A percentile compares a stretch with the other conserved stretches of the same genome.
Conservation (phyloP, 2,329 filamentous ascomycete species). For the Diaporthe ilicicola region DNA sequence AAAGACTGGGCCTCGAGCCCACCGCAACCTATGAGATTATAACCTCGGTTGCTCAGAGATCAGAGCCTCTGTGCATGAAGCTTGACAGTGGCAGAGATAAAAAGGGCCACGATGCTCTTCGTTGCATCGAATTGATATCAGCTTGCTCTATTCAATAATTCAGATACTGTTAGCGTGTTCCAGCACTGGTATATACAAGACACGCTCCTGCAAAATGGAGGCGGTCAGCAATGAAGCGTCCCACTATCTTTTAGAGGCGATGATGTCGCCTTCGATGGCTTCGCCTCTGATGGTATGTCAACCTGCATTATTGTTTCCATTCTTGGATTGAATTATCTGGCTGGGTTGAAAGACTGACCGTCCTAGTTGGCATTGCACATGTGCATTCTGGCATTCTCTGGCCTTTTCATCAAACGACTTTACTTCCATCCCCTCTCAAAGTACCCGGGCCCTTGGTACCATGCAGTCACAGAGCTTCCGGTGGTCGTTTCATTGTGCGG, state of each 20-base stretch:
- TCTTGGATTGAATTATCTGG: rapidly evolving
- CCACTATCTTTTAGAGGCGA: not conserved
- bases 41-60: not conserved
- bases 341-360: not conserved
- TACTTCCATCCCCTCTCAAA: constrained; percentile 15
- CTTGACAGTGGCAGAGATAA: not conserved
- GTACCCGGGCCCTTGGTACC: constrained; percentile 11
- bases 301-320: too few relatives aligned
- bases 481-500: not conserved
- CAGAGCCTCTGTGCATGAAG: not conserved
- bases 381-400: not conserved
- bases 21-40: not conserved
- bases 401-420: constrained; percentile 5
- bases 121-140: not conserved
- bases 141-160: not conserved
- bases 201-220: not conserved
- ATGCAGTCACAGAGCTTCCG: not conserved
- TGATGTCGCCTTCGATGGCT: not conserved
- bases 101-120: not conserved
- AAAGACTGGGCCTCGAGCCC: constrained; percentile 3
- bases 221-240: not conserved
- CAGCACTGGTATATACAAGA: not conserved
- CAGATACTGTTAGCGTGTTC: not conserved
- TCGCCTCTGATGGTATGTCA: not conserved
- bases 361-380: not conserved